Percentiles rank a stretch among this genome's conserved stretches.
Evolutionary conservation across 208 protist species (phyloP).

Genomic region (Trypanosoma platydactyli): DNA sequence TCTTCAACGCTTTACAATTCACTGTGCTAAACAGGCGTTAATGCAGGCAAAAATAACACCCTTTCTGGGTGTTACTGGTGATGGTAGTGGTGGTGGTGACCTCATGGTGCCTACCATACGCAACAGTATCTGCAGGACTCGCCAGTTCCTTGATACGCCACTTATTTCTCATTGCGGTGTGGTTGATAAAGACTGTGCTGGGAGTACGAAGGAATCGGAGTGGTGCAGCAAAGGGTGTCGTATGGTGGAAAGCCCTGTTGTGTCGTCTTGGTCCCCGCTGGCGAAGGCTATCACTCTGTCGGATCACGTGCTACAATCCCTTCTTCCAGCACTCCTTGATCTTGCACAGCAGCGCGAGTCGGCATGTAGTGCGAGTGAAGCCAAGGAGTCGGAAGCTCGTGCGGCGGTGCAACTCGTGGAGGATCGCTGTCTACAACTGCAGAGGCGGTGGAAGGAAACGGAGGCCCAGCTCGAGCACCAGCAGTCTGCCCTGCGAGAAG

Average conservation of each 20-base stretch:
- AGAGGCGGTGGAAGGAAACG: conserved; percentile 11
- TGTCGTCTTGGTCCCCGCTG: conserved; percentile 1
- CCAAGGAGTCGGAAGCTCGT: neutral
- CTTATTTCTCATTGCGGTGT: conserved; percentile 19
- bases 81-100: neutral
- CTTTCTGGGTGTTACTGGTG: neutral
- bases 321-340: conserved; percentile 12
- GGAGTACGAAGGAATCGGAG: neutral
- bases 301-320: conserved; percentile 11
- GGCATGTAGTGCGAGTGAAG: neutral
- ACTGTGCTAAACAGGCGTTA: conserved; percentile 6
- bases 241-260: conserved; percentile 25
- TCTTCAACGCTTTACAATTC: conserved; percentile 4
- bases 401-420: conserved; percentile 11
- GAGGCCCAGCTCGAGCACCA: conserved; percentile 23
- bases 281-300: conserved; percentile 15
- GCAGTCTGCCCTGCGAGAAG: conserved; percentile 8
- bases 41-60: neutral
- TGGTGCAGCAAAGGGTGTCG: neutral
- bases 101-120: neutral
- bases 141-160: neutral
- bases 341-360: conserved; percentile 9
- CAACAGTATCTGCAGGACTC: neutral
- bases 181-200: neutral
- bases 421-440: conserved; percentile 19